Conservation (phyloP, 345 rosid genomes). For the Excoecaria agallocha region DNA sequence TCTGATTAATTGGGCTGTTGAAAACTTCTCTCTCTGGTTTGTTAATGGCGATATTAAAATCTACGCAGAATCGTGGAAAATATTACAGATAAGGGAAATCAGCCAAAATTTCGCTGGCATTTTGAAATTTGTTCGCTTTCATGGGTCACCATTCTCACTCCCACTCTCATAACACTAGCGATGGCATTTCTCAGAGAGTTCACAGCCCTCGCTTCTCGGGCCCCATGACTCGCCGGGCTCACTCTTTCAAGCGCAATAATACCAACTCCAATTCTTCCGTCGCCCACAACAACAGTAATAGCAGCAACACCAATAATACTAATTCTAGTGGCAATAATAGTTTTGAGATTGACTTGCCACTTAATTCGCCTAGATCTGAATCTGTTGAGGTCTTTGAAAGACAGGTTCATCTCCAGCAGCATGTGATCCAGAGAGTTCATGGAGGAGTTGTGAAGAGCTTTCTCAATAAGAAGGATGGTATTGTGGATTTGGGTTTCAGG, state of each 20-base stretch:
- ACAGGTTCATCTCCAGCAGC: conserved; percentile 32
- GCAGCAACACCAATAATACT: conserved; percentile 7
- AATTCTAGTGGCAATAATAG: conserved; percentile 9
- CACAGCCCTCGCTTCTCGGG: conserved; percentile 90
- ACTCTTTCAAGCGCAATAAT: conserved; percentile 75
- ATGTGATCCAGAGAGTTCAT: conserved; percentile 48
- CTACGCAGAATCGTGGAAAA: not conserved
- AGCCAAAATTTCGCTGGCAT: not conserved
- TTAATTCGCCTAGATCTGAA: conserved; percentile 83
- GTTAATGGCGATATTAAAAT: conserved; percentile 14
- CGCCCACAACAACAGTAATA: conserved; percentile 3
- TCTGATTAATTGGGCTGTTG: not conserved
- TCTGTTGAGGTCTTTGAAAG: conserved; percentile 41
- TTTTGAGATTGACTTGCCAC: conserved; percentile 73
- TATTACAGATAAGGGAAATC: not conserved
- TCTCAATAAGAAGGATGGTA: conserved; percentile 43
- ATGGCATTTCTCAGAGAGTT: conserved; percentile 71
- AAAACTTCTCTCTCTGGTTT: not conserved
- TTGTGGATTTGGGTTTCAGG: conserved; percentile 57
- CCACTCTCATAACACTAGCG: conserved; percentile 43
- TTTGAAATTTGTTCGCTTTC: not conserved
- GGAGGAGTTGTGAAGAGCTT: conserved; percentile 34
- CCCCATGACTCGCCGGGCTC: conserved; percentile 83
- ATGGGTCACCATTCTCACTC: conserved; percentile 53
- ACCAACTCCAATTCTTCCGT: conserved; percentile 18